Evolutionary conservation across 495 filamentous ascomycete species (phyloP).

Genomic region (Penicillium robsamsonii): DNA sequence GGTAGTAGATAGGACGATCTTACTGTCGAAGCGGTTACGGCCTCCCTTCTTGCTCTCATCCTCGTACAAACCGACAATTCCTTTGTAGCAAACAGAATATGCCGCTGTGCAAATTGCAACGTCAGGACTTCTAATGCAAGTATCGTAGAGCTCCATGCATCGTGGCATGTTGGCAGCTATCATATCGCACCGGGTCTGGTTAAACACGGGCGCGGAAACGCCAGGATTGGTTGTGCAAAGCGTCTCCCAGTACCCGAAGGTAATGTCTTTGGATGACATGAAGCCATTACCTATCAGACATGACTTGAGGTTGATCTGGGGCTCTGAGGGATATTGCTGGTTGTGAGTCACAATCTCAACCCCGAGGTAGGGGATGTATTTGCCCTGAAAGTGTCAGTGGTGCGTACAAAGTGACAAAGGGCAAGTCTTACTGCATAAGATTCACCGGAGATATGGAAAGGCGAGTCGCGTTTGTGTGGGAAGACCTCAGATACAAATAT

Average conservation of each 20-base stretch:
- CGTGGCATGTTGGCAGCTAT: conserved; percentile 43
- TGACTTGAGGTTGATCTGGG: conserved; percentile 35
- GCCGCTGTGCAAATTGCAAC: conserved; percentile 30
- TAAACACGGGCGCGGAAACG: conserved; percentile 39
- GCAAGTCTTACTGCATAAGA: conserved; percentile 33
- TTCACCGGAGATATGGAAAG: conserved; percentile 38
- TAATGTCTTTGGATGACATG: conserved; percentile 34
- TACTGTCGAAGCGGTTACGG: conserved; percentile 45
- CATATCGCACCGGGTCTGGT: conserved; percentile 43
- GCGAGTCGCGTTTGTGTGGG: conserved; percentile 25
- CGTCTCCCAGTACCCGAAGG: conserved; percentile 45
- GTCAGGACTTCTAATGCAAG: conserved; percentile 33
- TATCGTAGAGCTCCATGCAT: conserved; percentile 35
- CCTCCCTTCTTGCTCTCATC: conserved; percentile 34
- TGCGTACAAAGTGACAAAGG: background rate
- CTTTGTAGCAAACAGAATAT: conserved; percentile 28
- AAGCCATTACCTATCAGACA: conserved; percentile 40
- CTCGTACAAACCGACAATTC: conserved; percentile 35
- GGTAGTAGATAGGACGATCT: conserved; percentile 8
- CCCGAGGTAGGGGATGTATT: conserved; percentile 39
- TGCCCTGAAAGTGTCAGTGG: conserved; percentile 27
- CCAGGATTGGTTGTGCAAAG: conserved; percentile 46
- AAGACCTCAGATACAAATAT: conserved; percentile 41
- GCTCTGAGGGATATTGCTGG: conserved; percentile 26
- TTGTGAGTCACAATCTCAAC: conserved; percentile 38